Evolutionary conservation across 257 asterid genomes (phyloP).

Genomic region (Rubia yunnanensis): DNA sequence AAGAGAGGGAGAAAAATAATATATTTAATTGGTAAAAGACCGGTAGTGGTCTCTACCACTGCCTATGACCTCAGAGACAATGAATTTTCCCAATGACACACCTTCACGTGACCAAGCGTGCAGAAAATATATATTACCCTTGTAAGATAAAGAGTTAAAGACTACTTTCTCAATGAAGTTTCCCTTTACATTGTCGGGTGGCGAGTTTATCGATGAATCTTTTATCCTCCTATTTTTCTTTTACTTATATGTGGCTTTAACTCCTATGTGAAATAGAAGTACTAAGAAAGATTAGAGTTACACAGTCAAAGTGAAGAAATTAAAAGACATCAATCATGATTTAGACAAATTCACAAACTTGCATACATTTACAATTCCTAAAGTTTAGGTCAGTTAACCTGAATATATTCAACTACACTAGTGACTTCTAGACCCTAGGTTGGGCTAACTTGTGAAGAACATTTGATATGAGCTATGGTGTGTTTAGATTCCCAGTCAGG

Average conservation of each 20-base stretch:
- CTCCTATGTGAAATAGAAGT: conserved; percentile 26
- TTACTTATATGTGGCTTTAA: conserved; percentile 24
- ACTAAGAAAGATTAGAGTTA: conserved; percentile 5
- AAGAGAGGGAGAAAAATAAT: no score
- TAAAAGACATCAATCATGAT: background rate
- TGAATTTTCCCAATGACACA: background rate
- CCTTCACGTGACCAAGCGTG: background rate
- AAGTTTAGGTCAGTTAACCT: background rate
- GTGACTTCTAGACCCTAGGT: background rate
- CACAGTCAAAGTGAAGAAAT: conserved; percentile 2
- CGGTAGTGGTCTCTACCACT: no score
- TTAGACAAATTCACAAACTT: background rate
- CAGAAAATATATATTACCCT: background rate
- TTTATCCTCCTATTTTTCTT: conserved; percentile 31
- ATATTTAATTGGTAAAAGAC: no score
- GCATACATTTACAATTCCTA: background rate
- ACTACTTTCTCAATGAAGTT: conserved; percentile 23
- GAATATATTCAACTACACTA: background rate
- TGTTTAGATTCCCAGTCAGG: background rate
- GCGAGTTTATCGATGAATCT: conserved; percentile 16
- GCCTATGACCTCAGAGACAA: no score
- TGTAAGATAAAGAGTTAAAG: background rate
- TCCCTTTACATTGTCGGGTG: conserved; percentile 20
- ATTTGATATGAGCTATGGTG: background rate
- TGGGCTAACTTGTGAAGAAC: background rate